Conservation (phyloP, 2,329 filamentous ascomycete genomes). For the Aspergillus ustus region DNA sequence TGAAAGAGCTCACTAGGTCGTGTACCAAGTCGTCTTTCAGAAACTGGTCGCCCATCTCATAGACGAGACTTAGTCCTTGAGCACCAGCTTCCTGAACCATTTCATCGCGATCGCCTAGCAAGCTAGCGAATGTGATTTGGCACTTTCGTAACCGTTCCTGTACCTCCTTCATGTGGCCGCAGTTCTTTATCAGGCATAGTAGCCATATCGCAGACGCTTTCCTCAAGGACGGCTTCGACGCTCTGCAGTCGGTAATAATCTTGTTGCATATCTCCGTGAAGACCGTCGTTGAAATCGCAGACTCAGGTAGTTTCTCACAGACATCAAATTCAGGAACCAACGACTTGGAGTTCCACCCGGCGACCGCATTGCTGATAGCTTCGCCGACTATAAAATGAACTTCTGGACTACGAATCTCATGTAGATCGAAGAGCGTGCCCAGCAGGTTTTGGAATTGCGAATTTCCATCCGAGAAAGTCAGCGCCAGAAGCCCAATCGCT, state of each 20-base stretch:
- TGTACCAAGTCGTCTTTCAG: constrained; percentile 83
- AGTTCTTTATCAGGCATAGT: constrained; percentile 87
- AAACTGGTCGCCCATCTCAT: constrained; percentile 83
- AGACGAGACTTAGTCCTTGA: constrained; percentile 86
- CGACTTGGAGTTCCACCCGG: constrained; percentile 82
- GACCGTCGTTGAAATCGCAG: constrained; percentile 41
- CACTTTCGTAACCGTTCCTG: constrained; percentile 76
- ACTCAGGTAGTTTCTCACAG: constrained; percentile 56
- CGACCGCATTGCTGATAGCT: constrained; percentile 76
- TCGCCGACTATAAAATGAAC: constrained; percentile 91
- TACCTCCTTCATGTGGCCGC: constrained; percentile 75
- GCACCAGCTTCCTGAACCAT: constrained; percentile 95
- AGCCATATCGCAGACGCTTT: constrained; percentile 97
- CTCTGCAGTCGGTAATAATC: constrained; percentile 75
- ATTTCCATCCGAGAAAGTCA: constrained; percentile 53
- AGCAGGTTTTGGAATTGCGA: constrained; percentile 57
- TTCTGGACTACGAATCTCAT: constrained; percentile 84
- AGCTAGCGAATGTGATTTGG: constrained; percentile 84
- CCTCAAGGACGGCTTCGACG: constrained; percentile 84
- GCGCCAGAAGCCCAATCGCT: constrained; percentile 76
- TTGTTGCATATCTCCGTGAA: constrained; percentile 68
- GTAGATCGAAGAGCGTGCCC: constrained; percentile 72
- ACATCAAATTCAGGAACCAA: constrained; percentile 78
- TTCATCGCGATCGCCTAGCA: constrained; percentile 87
- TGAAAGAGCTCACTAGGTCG: constrained; percentile 88